Evolutionary conservation across 2,329 filamentous ascomycete genomes (phyloP).

Genomic region (Apiospora arundinis): DNA sequence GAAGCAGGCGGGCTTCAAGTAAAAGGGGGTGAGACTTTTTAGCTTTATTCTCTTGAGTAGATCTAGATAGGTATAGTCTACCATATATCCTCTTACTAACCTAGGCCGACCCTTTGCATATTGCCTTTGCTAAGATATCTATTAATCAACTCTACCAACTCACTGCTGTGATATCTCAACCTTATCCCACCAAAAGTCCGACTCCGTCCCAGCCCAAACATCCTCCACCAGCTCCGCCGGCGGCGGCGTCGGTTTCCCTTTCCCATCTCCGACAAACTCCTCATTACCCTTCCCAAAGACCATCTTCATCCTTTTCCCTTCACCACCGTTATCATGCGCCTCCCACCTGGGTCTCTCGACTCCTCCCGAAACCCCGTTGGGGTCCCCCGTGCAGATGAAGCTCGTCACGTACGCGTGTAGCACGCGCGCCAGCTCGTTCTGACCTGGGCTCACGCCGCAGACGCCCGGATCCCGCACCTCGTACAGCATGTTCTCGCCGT

Average conservation of each 20-base stretch:
- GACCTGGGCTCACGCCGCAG: slow-evolving; percentile 42
- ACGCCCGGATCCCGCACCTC: slow-evolving; percentile 49
- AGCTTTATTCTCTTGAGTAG: too few relatives aligned
- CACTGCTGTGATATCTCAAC: slow-evolving; percentile 45
- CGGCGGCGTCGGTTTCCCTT: slow-evolving; percentile 27
- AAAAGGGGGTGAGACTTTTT: too few relatives aligned
- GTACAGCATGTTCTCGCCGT: slow-evolving; percentile 56
- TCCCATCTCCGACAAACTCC: slow-evolving; percentile 53
- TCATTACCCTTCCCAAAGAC: slow-evolving; percentile 53
- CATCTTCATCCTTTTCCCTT: slow-evolving; percentile 40
- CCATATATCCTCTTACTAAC: too few relatives aligned
- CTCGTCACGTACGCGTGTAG: slow-evolving; percentile 55
- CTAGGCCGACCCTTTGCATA: too few relatives aligned
- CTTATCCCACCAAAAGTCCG: slow-evolving; percentile 55
- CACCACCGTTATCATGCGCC: background rate
- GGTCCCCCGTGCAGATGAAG: slow-evolving; percentile 54
- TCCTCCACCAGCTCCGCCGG: slow-evolving; percentile 48
- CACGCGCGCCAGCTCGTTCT: slow-evolving; percentile 48
- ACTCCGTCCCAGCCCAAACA: slow-evolving; percentile 49
- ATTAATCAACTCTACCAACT: background rate
- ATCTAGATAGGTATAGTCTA: too few relatives aligned
- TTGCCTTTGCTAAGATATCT: too few relatives aligned
- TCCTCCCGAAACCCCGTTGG: slow-evolving; percentile 44
- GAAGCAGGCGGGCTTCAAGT: too few relatives aligned
- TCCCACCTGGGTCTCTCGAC: slow-evolving; percentile 25